Evolutionary conservation across 345 rosid genomes (phyloP), one percentile per base, ranked within the genome.

Genomic region (Draba incana): DNA sequence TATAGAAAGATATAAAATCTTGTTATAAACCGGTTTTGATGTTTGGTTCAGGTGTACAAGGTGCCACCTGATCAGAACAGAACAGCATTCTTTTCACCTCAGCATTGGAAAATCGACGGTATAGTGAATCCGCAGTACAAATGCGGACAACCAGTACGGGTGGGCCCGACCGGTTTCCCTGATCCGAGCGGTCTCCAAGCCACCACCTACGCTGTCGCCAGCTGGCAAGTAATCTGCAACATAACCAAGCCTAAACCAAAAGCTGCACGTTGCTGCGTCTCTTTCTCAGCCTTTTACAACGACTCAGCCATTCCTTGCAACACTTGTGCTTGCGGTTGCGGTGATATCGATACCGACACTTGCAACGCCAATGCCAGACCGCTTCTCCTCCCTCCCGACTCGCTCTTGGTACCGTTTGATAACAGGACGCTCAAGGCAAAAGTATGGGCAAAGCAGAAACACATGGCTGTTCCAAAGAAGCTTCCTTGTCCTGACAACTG

Each of bases 401-500:
- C 96, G 9, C 86, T 83, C 12, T 82, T 94, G 10, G 75, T 75
- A 47, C 99, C 99, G 0, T 89, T 87, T 31, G 85, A 30, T 0
- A 89, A 94, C 81, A 15, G 97, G 52, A 86, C 97, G 0, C 31
- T 31, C 4, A 87, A 88, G 80, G 89, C 91, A 13, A 31, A 73
- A 47, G 96, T 97, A 14, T 90, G 94, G 92, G 97, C 99, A 1
- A 71, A 61, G 35, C 62, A 75, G 31, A 86, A 86, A 57, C 82
- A 74, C n/a, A 28, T 64, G 39, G 64, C 62, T 6, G 38, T 87
- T 38, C 92, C 92, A 0, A 78, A 79, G 49, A 84, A 80, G 2
- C 64, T 85, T 74, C 99, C 99, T 2, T 94, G 99, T 53, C 91
- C 96, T 1, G 96, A 94, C 70, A 91, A 89, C 50, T 94, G 99